phyloP scores from a whole-genome alignment of 1,284 basidiomycete species.

The Rugosomyces carneus region DNA sequence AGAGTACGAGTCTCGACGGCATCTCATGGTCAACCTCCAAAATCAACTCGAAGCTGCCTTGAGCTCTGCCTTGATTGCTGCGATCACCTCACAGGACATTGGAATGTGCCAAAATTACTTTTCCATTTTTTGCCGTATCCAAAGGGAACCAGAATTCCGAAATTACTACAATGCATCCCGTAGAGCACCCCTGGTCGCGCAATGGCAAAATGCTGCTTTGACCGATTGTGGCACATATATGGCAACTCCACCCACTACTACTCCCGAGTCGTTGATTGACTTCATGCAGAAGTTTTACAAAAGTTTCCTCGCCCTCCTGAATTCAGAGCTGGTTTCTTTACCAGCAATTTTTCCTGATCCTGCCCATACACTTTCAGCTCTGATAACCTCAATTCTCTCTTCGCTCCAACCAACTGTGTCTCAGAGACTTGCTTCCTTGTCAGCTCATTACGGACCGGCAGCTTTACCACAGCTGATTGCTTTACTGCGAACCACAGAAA shows the following conservation, averaged over 20 bases:
- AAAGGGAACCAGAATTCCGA: slow-evolving; percentile 84
- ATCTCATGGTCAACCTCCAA: slow-evolving; percentile 83
- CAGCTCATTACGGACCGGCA: slow-evolving; percentile 54
- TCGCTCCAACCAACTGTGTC: slow-evolving; percentile 75
- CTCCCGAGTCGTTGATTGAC: slow-evolving; percentile 40
- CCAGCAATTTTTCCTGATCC: slow-evolving; percentile 82
- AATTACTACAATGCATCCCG: slow-evolving; percentile 90
- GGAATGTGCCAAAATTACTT: slow-evolving; percentile 73
- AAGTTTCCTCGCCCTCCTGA: slow-evolving; percentile 59
- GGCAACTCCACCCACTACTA: slow-evolving; percentile 18
- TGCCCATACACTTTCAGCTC: slow-evolving; percentile 63
- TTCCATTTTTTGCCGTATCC: slow-evolving; percentile 83
- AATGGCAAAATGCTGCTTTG: slow-evolving; percentile 61
- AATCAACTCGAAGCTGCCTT: slow-evolving; percentile 90
- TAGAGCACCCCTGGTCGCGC: slow-evolving; percentile 52
- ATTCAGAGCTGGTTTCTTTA: slow-evolving; percentile 68
- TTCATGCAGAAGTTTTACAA: slow-evolving; percentile 75
- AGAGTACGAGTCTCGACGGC: slow-evolving; percentile 80
- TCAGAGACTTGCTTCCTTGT: slow-evolving; percentile 65
- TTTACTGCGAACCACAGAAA: slow-evolving; percentile 70
- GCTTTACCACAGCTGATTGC: slow-evolving; percentile 68
- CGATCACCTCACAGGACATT: slow-evolving; percentile 73
- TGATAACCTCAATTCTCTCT: slow-evolving; percentile 77
- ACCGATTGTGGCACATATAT: slow-evolving; percentile 39
- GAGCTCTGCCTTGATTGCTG: slow-evolving; percentile 79